phyloP scores from a whole-genome alignment of 2,329 filamentous ascomycete species.

The Sporothrix dimorphospora region DNA sequence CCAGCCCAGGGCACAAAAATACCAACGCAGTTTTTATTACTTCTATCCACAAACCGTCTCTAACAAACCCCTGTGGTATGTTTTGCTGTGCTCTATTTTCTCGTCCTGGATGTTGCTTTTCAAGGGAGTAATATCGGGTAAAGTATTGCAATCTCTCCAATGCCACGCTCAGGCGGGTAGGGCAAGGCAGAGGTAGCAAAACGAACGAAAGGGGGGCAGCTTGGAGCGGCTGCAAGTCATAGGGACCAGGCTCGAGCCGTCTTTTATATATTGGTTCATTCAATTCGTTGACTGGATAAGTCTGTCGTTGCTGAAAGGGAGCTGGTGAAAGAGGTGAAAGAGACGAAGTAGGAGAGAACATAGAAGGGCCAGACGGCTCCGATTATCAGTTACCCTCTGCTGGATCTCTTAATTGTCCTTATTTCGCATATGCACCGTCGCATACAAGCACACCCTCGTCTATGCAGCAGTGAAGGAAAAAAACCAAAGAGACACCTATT shows the following conservation, averaged over 20 bases:
- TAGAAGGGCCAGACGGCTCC: background rate
- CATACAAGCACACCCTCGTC: background rate
- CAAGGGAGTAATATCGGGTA: constrained; percentile 14
- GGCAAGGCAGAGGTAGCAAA: background rate
- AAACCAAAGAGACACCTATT: background rate
- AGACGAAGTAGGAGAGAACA: too few relatives aligned
- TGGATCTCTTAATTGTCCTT: background rate
- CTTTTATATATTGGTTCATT: background rate
- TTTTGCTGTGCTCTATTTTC: background rate
- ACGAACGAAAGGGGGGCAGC: background rate
- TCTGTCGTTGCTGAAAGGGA: background rate
- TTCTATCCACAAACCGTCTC: too few relatives aligned
- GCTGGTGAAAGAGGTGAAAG: background rate
- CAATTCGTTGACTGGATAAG: background rate
- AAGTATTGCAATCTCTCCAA: constrained; percentile 10
- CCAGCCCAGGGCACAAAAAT: too few relatives aligned
- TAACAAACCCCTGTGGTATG: too few relatives aligned
- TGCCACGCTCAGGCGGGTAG: constrained; percentile 18
- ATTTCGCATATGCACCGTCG: constrained; percentile 1
- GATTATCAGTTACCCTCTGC: background rate
- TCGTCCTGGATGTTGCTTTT: background rate
- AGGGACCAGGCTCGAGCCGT: background rate
- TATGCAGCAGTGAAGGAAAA: background rate
- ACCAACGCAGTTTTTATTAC: background rate
- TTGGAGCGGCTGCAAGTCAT: background rate